A percentile compares a stretch with the other conserved stretches of the same genome.
Evolutionary conservation across 192 early-diverging fungal genomes (phyloP).

Genomic region (Coemansia sp.): DNA sequence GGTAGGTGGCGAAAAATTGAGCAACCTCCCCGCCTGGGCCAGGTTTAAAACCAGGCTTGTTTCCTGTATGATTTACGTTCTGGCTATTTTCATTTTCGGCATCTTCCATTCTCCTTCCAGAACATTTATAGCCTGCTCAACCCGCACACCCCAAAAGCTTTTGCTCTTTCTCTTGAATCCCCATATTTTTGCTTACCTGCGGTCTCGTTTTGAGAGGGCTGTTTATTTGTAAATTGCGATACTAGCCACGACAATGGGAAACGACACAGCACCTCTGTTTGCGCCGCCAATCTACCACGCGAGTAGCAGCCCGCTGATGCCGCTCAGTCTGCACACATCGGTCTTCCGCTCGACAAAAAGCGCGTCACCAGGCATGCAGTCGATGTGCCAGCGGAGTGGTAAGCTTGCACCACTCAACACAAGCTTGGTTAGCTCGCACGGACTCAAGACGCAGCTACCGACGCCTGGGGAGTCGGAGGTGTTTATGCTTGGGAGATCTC

Average conservation of each 20-base stretch:
- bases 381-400: conserved; percentile 1
- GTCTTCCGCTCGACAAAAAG: neutral
- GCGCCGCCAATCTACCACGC: conserved; percentile 4
- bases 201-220: neutral
- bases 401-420: conserved; percentile 9
- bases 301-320: conserved; percentile 5
- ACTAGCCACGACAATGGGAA: neutral
- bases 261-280: neutral
- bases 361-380: neutral
- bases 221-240: neutral
- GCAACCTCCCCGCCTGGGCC: too few relatives aligned
- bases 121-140: neutral
- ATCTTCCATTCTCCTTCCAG: conserved; percentile 6
- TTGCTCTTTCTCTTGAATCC: neutral
- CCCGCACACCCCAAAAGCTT: too few relatives aligned
- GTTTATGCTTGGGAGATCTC: neutral
- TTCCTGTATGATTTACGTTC: neutral
- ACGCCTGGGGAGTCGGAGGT: conserved; percentile 9
- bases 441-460: conserved; percentile 3
- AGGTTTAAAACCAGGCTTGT: conserved; percentile 1
- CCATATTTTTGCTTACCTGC: neutral
- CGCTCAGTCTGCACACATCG: neutral
- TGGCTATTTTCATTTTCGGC: neutral
- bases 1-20: too few relatives aligned
- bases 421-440: neutral